These are phyloP conservation scores for Neofusicoccum laricinum DNA, from an alignment of 2,329 filamentous ascomycete species.

Conservation along the genomic window DNA sequence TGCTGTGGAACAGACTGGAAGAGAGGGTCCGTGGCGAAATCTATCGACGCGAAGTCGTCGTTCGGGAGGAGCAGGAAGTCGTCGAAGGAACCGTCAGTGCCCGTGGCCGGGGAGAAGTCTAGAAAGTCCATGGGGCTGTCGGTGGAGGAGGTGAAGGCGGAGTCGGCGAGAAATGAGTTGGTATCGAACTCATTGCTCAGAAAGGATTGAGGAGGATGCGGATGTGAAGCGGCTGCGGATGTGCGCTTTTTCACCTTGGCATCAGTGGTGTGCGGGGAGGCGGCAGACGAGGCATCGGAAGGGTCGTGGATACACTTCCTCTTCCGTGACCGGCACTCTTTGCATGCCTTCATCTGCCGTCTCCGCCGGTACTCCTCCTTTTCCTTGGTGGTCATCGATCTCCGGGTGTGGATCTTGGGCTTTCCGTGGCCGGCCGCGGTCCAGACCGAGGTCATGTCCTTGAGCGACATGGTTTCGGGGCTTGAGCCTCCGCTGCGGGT, in stretches of 20 bases:
- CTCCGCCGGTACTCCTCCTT: slow-evolving; percentile 17
- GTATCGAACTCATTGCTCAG: slow-evolving; percentile 6
- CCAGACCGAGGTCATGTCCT: slow-evolving; percentile 19
- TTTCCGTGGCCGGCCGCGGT: not conserved
- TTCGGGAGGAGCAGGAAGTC: slow-evolving; percentile 13
- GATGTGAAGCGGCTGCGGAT: not conserved
- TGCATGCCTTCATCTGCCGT: slow-evolving; percentile 17
- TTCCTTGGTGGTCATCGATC: slow-evolving; percentile 18
- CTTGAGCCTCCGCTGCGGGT: slow-evolving; percentile 5
- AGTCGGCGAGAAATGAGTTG: not conserved
- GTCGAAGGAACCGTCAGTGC: not conserved
- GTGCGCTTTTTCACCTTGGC: slow-evolving; percentile 14
- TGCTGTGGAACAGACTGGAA: slow-evolving; percentile 3
- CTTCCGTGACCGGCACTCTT: slow-evolving; percentile 13
- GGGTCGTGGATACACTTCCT: slow-evolving; percentile 17
- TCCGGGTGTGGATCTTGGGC: slow-evolving; percentile 17
- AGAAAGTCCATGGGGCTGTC: slow-evolving; percentile 11
- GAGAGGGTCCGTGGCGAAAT: slow-evolving; percentile 8
- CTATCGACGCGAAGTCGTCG: slow-evolving; percentile 12
- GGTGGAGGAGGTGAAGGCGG: not conserved
- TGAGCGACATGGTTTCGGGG: slow-evolving; percentile 15
- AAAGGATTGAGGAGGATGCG: slow-evolving; percentile 11
- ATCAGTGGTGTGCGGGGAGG: not conserved
- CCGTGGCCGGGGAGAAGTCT: slow-evolving; percentile 6
- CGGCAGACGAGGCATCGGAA: slow-evolving; percentile 8